Evolutionary conservation across 805 yeast species (phyloP).

Genomic region (Saccharomycopsis fermentans): DNA sequence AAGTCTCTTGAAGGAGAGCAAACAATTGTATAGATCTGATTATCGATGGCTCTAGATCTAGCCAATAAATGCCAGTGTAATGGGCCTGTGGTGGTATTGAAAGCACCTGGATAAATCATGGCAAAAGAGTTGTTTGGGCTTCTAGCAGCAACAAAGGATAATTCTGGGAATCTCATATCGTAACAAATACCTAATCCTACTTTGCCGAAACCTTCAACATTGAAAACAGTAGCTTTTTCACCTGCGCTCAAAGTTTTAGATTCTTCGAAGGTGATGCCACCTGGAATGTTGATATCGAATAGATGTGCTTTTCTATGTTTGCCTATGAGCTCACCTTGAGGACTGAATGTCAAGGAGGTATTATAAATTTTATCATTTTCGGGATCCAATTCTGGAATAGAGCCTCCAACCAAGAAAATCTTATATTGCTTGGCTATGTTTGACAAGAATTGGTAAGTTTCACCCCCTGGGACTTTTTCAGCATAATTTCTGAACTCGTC

Average conservation of each 20-base stretch:
- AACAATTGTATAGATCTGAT: conserved; percentile 58
- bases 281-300: conserved; percentile 88
- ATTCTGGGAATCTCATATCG: conserved; percentile 72
- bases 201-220: conserved; percentile 51
- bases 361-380: conserved; percentile 51
- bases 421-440: conserved; percentile 53
- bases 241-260: conserved; percentile 70
- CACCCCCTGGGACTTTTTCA: conserved; percentile 59
- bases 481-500: conserved; percentile 80
- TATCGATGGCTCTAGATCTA: conserved; percentile 64
- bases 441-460: conserved; percentile 49
- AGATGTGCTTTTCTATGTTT: conserved; percentile 86
- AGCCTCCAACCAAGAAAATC: conserved; percentile 77
- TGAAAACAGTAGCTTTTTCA: conserved; percentile 66
- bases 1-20: conserved; percentile 86
- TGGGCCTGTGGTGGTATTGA: conserved; percentile 78
- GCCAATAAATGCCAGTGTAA: conserved; percentile 75
- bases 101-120: conserved; percentile 77
- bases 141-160: conserved; percentile 62
- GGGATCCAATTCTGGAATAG: conserved; percentile 71
- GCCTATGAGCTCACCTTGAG: conserved; percentile 66
- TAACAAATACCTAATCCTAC: conserved; percentile 84
- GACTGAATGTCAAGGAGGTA: conserved; percentile 64
- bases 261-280: conserved; percentile 82
- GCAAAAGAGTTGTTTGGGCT: conserved; percentile 49